phyloP scores from a whole-genome alignment of 441 rosid genomes.

The Metrosideros polymorpha region DNA sequence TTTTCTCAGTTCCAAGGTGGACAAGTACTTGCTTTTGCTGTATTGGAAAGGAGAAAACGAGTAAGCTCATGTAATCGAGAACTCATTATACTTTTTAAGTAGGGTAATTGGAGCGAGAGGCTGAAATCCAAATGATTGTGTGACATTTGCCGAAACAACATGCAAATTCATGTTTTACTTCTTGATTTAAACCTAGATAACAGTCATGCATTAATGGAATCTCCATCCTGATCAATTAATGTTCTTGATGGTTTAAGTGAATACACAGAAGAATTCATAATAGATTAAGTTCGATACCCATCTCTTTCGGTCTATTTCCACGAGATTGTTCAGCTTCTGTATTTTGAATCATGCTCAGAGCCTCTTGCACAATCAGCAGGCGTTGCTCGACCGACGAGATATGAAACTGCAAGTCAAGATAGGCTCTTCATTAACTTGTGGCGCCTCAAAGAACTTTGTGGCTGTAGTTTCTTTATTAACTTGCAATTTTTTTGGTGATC shows the following conservation, averaged over 20 bases:
- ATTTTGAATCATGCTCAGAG: neutral
- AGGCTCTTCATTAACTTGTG: neutral
- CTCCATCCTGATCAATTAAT: neutral
- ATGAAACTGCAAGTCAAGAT: neutral
- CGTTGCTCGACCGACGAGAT: neutral
- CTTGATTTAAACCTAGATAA: neutral
- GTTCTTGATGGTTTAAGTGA: neutral
- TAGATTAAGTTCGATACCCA: neutral
- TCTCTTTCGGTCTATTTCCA: neutral
- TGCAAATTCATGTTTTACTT: neutral
- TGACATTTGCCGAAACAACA: neutral
- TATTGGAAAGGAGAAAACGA: neutral
- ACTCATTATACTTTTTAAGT: neutral
- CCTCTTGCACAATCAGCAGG: neutral
- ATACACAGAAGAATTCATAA: neutral
- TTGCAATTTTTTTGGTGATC: neutral
- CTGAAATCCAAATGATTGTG: neutral
- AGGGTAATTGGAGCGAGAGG: neutral
- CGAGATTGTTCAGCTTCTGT: neutral
- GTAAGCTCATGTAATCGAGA: neutral
- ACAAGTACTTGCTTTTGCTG: neutral
- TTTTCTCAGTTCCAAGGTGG: neutral
- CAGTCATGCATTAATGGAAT: neutral
- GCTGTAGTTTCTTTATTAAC: neutral
- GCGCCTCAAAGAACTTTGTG: neutral